Evolutionary conservation across 208 protist genomes (phyloP).

Genomic region (Wallacemonas sp.): DNA sequence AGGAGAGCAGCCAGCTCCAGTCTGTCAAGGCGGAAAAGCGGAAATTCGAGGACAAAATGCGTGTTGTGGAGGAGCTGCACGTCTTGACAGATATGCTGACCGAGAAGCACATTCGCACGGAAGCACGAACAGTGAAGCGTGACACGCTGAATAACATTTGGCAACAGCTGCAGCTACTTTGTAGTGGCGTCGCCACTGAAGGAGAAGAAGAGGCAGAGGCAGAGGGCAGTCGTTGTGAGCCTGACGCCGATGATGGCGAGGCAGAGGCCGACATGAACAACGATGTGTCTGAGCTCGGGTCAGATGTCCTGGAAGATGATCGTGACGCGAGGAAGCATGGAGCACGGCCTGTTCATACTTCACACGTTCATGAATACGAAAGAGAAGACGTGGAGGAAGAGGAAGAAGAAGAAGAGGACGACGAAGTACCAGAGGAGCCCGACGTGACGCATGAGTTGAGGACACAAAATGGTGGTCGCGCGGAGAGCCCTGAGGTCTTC

Average conservation of each 20-base stretch:
- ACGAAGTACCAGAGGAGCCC: background rate
- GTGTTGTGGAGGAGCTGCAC: conserved; percentile 51
- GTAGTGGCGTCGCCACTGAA: background rate
- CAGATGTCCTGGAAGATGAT: background rate
- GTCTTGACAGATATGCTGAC: conserved; percentile 55
- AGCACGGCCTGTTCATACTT: too few species aligned
- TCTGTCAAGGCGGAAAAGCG: conserved; percentile 19
- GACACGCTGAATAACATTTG: conserved; percentile 35
- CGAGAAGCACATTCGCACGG: conserved; percentile 50
- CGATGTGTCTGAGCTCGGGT: background rate
- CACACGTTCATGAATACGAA: background rate
- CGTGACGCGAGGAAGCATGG: background rate
- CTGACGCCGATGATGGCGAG: conserved; percentile 8
- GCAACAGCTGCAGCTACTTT: conserved; percentile 36
- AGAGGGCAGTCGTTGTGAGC: background rate
- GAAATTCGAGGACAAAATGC: conserved; percentile 34
- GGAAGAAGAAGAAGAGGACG: conserved; percentile 1
- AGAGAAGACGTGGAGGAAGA: background rate
- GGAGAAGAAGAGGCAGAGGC: conserved; percentile 11
- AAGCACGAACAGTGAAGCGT: conserved; percentile 27
- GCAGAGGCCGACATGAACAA: background rate
- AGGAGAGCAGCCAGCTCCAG: conserved; percentile 20
- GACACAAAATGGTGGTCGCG: background rate
- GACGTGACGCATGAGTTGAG: too few species aligned
- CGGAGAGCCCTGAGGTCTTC: conserved; percentile 5